Base-by-base conservation (phyloP, 192 early-diverging fungal genomes). In the Coemansia sp. region DNA sequence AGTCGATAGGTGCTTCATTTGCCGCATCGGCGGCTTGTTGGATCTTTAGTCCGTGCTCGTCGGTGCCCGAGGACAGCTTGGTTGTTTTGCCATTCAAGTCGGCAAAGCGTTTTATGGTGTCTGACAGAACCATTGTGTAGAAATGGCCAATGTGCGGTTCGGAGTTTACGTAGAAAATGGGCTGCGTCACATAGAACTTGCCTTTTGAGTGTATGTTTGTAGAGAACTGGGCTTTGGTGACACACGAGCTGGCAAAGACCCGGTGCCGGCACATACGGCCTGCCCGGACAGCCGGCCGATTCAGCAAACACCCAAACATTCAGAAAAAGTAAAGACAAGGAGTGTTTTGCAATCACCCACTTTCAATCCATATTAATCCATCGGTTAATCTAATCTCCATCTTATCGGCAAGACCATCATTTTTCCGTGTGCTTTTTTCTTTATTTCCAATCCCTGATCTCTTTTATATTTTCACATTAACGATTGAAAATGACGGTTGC, bases 41-140 rank as follows among this genome's bases (percentile, higher is more conserved):
- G 55, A 98, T 96, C 91, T 98, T 98, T 4, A 93, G 85, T 3
- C 96, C 96, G 72, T 98, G 96, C 68, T 98, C 96, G 68, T 98
- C 96, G 3, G 96, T 98, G 35, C 96, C 96, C 62, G 67, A 71
- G 2, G 74, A 71, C 39, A 82, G 63, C 31, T 74, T 73, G n/a
- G 67, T 72, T 10, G 38, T 64, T 22, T 84, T 69, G 14, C 92
- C 93, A 35, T 84, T 88, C 49, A 98, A 61, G 26, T 83, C 84
- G 2, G 89, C 85, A 62, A 86, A 94, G 22, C 94, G 75, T 61
- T 86, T 85, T 17, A 96, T 68, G 6, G 87, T 86, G 65, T 98
- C 96, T 1, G 90, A 88, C 1, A 98, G 71, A 8, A 97, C 92
- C 0, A 90, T 80, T 5, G 94, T 92, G 72, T 94, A 95, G 59